Base-by-base conservation (phyloP, 805 yeast genomes). In the Starmerella riodocensis region DNA sequence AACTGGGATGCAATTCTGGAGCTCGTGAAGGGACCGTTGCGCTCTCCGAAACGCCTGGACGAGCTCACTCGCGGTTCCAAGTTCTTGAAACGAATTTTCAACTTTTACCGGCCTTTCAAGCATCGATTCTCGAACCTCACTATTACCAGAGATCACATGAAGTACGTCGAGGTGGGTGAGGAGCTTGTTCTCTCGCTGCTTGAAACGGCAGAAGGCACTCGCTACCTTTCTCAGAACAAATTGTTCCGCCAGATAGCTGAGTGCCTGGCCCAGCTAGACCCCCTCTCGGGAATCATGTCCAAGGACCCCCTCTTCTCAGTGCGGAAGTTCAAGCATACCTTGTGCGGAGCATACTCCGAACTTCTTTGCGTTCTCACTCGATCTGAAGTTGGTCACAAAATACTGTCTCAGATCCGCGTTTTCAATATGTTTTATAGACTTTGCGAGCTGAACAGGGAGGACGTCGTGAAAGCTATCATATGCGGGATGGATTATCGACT, bases 91-190 rank as follows among this genome's bases (percentile, higher is more conserved):
- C 63, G 95, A 40, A 56, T 91, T 20, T 57, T 86, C 50, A 81
- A 94, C 2, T 91, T 88, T 55, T 88, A 76, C 55, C 66, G 97
- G 39, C 98, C 99, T 0, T 79, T 86, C 62, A 86, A 93, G 59
- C 74, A 77, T 51, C 64, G 95, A 40, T 88, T 85, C 57, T 65
- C 80, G 6, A 61, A 64, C 21, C 59, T 74, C 33, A 62, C 71
- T 42, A 64, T 64, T 40, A 62, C 74, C 1, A 29, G 32, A 6
- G 71, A 67, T 40, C 68, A 77, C 19, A 67, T 66, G 20, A 67
- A 70, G 44, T 82, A 76, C 48, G 69, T 81, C 11, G 69, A 65
- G 36, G 76, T 80, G 3, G 97, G 95, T 0, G 73, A 85, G 50
- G 79, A 73, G 35, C 66, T 91, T 25, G 63, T 91, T 48, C 75